These are phyloP conservation scores for Trametes maxima DNA, from an alignment of 768 basidiomycete species.

Conservation along the genomic window DNA sequence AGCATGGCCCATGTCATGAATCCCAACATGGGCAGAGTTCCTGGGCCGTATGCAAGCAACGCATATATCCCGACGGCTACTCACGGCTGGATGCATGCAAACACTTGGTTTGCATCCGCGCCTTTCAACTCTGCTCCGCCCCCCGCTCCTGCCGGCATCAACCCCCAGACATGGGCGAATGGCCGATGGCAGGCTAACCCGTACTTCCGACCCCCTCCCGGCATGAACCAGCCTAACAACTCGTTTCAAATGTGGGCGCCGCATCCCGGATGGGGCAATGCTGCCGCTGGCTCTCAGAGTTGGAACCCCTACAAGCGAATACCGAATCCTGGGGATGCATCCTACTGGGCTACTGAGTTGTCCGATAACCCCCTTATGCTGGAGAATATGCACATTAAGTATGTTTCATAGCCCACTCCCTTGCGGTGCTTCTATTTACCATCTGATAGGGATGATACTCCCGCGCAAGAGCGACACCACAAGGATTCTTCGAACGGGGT, in stretches of 20 bases:
- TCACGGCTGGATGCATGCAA: constrained; percentile 21
- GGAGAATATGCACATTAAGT: constrained; percentile 67
- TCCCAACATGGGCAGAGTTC: constrained; percentile 1
- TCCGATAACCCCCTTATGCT: constrained; percentile 67
- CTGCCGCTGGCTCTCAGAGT: constrained; percentile 32
- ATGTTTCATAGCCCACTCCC: constrained; percentile 31
- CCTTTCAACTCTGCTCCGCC: constrained; percentile 43
- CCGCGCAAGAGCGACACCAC: constrained; percentile 15
- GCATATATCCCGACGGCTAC: constrained; percentile 10
- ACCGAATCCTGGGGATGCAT: constrained; percentile 61
- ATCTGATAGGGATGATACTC: constrained; percentile 18
- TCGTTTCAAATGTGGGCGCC: constrained; percentile 28
- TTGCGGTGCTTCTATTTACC: neutral
- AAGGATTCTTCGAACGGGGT: constrained; percentile 34
- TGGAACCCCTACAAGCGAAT: constrained; percentile 68
- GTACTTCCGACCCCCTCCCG: constrained; percentile 22
- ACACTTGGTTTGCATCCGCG: constrained; percentile 12
- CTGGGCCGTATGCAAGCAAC: neutral
- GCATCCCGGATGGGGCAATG: constrained; percentile 31
- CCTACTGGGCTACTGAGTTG: constrained; percentile 63
- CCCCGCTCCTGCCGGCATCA: constrained; percentile 55
- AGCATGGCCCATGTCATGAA: constrained; percentile 22
- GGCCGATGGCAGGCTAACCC: constrained; percentile 44
- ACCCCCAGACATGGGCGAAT: constrained; percentile 46
- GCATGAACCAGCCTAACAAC: constrained; percentile 10